Base-by-base conservation (phyloP, 2,329 filamentous ascomycete species). In the Cadophora sp. region DNA sequence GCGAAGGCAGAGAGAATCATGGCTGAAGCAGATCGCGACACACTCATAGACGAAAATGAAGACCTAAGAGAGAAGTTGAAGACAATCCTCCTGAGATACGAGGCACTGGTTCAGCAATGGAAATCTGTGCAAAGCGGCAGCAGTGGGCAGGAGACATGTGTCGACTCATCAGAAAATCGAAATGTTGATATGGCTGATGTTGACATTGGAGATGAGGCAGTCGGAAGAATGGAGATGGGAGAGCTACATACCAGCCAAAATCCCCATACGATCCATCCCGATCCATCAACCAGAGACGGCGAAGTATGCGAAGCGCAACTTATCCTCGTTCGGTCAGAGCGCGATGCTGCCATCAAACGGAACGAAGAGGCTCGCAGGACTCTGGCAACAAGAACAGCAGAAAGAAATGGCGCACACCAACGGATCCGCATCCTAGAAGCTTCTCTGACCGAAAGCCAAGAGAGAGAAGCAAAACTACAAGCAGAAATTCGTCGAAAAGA, bases 351-450 rank as follows among this genome's bases (percentile, higher is more conserved):
- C 19, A 55, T 67, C 26, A 37, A 27, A 31, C 50, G 53, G 19
- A 61, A 48, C 16, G 58, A 66, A 12, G 58, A 64, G n/a, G 29
- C 53, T 19, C 63, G 53, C 60, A 55, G 59, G 9, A 56, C n/a
- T 37, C 51, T 66, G 14, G 64, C 64, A 11, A 66, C 58, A 9
- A 34, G 59, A 34, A 64, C 63, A 22, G 67, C 56, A 4, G 67
- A 69, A 26, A 60, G 63, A 9, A 69, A 69, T 11, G 64, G 64
- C 16, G 67, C 67, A 22, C 50, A 51, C 16, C 60, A 60, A 48
- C 51, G 67, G 5, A 58, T 66, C 12, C 26, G 55, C 11, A 26
- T 69, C n/a, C 60, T 69, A 22, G 64, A 69, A 48, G 64, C 56
- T 3, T 58, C 43, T 16, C n/a, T 26, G 14, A 61, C 26, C 37